Conservation (phyloP, 1,284 basidiomycete species). For the Schizopora paradoxa region DNA sequence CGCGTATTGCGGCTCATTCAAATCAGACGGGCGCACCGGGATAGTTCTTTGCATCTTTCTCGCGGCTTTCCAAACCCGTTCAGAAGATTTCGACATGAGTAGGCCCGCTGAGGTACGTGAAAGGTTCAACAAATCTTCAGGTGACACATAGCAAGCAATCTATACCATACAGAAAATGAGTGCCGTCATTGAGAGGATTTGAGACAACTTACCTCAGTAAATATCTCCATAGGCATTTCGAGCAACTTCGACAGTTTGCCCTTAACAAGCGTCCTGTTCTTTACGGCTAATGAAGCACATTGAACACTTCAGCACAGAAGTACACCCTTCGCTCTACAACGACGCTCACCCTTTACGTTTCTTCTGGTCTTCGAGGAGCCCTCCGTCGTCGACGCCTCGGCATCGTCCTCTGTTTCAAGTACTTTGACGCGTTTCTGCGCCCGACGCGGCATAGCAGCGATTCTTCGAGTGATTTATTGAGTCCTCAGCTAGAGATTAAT, state of each 20-base stretch:
- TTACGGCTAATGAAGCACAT: background rate
- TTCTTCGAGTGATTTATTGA: no score
- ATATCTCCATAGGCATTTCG: background rate
- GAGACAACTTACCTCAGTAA: background rate
- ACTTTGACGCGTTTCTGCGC: no score
- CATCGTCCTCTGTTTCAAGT: no score
- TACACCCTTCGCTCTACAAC: no score
- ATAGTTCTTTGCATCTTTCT: conserved; percentile 16
- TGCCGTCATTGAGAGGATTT: no score
- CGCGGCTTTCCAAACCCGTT: conserved; percentile 17
- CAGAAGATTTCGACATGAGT: conserved; percentile 17
- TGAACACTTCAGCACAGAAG: no score
- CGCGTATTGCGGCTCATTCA: conserved; percentile 29
- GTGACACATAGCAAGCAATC: conserved; percentile 11
- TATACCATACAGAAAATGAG: no score
- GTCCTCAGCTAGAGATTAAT: no score
- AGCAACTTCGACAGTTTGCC: background rate
- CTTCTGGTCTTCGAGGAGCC: no score
- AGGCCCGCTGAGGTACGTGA: conserved; percentile 17
- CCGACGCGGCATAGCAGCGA: no score
- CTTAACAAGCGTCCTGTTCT: background rate
- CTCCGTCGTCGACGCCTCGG: no score
- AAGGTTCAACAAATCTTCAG: conserved; percentile 18
- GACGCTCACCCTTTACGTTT: no score
- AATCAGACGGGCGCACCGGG: conserved; percentile 31